Base-by-base conservation (phyloP, 73 alveolate species). In the Paramecium biaurelia region DNA sequence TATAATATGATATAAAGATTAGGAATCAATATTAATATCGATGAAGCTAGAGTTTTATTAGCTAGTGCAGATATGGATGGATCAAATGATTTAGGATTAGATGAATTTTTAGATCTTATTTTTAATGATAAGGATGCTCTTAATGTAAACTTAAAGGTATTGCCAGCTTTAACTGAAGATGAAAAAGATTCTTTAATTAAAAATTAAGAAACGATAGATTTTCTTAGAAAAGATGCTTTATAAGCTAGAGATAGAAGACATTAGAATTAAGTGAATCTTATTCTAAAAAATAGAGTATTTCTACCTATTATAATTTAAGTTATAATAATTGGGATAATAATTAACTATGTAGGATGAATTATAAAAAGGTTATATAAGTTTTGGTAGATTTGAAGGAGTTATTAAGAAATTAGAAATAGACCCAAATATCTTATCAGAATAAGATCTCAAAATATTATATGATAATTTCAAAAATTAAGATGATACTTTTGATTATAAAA, bases 21-120 rank as follows among this genome's bases (percentile, higher is more conserved):
- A 92, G 99, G 99, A 41, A 96, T 98, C 68, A 97, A 97, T n/a
- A 96, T 98, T 5, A 97, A 96, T 87, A 89, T 89, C 67, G 97
- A 97, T 85, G 99, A 98, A 87, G 97, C 99, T 5, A 68, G 94
- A 82, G 98, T 98, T 26, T 89, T 98, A 56, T 94, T 98, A 34
- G 95, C 96, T 10, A 95, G 98, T 93, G 98, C 99, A 9, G 98
- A 98, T 86, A 92, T 92, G 92, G 97, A 98, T 92, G 94, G 95
- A 12, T 93, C 97, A 57, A 92, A 93, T 42, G 94, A 86, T 85
- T 92, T 98, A 43, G 95, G 96, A 85, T 92, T 97, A 88, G 96
- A 97, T 86, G 99, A 98, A 92, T 98, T 98, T 92, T 92, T 97
- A 95, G 93, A 93, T 85, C 95, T 98, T 18, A 97, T 98, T 23